Evolutionary conservation across 2,329 filamentous ascomycete genomes (phyloP).

Genomic region (Neofusicoccum kwambonambiense): DNA sequence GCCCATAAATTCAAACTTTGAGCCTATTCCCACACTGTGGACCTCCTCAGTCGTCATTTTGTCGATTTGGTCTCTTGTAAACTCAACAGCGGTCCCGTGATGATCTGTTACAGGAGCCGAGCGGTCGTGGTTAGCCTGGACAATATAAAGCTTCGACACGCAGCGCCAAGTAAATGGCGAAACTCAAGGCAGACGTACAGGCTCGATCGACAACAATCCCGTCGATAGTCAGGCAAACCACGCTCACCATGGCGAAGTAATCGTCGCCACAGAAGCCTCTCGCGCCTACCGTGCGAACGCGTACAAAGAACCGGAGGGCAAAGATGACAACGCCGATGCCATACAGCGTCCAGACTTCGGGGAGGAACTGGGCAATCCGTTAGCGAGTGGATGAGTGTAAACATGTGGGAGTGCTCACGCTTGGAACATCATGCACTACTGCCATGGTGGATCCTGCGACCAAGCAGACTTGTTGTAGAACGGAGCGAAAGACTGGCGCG

Average conservation of each 20-base stretch:
- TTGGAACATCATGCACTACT: too few relatives aligned
- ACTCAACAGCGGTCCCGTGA: neutral
- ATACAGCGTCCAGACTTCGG: neutral
- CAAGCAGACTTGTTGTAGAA: too few relatives aligned
- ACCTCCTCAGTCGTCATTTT: neutral
- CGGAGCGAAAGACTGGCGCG: too few relatives aligned
- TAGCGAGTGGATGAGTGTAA: too few relatives aligned
- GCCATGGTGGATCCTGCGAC: too few relatives aligned
- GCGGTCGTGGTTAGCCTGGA: neutral
- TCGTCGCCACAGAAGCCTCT: slow-evolving; percentile 41
- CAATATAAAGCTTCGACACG: too few relatives aligned
- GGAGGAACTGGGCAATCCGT: too few relatives aligned
- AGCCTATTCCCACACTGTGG: neutral
- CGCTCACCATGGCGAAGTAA: slow-evolving; percentile 30
- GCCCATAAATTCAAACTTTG: slow-evolving; percentile 7
- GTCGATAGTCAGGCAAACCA: neutral
- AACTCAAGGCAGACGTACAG: neutral
- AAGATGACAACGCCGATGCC: slow-evolving; percentile 34
- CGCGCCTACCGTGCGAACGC: slow-evolving; percentile 39
- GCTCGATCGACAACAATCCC: neutral
- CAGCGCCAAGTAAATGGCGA: neutral
- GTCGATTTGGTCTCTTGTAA: neutral
- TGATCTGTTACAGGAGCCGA: neutral
- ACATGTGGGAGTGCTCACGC: too few relatives aligned
- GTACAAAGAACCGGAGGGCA: slow-evolving; percentile 34